A percentile compares a stretch with the other conserved stretches of the same genome.
Evolutionary conservation across 2,329 filamentous ascomycete genomes (phyloP).

Genomic region (Stagonosporopsis rhizophila): DNA sequence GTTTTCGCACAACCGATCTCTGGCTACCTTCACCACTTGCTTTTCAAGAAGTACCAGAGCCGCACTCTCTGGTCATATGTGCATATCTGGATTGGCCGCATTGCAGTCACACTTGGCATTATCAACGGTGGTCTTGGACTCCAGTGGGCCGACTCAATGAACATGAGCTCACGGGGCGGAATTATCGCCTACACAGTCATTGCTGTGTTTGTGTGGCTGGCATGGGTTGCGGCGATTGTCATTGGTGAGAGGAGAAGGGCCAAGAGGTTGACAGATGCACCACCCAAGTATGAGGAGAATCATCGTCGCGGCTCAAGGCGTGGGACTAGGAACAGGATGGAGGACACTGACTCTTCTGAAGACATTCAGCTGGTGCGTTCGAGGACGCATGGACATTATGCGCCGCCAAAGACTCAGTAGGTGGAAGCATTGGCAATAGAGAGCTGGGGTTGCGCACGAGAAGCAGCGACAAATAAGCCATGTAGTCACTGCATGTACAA

Average conservation of each 20-base stretch:
- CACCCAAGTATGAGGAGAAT: conserved; percentile 26
- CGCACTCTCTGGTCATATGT: conserved; percentile 57
- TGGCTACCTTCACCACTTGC: conserved; percentile 59
- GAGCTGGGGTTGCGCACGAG: background rate
- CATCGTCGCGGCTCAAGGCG: background rate
- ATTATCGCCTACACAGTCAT: conserved; percentile 60
- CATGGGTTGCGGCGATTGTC: conserved; percentile 39
- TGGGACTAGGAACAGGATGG: background rate
- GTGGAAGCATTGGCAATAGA: background rate
- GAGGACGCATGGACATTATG: conserved; percentile 26
- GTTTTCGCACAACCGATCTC: conserved; percentile 64
- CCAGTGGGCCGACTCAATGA: conserved; percentile 53
- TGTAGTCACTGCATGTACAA: background rate
- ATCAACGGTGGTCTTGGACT: conserved; percentile 66
- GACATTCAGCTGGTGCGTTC: conserved; percentile 7
- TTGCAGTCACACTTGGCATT: conserved; percentile 60
- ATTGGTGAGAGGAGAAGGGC: conserved; percentile 38
- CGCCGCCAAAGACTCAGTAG: conserved; percentile 25
- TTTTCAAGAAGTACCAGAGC: conserved; percentile 56
- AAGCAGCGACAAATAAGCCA: background rate
- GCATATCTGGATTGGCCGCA: conserved; percentile 64
- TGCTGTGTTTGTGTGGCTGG: conserved; percentile 55
- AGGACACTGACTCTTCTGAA: conserved; percentile 4
- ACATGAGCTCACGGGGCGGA: conserved; percentile 35
- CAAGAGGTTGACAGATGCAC: background rate